Evolutionary conservation across 2,329 filamentous ascomycete genomes (phyloP).

Genomic region (Colletotrichum abscissum): DNA sequence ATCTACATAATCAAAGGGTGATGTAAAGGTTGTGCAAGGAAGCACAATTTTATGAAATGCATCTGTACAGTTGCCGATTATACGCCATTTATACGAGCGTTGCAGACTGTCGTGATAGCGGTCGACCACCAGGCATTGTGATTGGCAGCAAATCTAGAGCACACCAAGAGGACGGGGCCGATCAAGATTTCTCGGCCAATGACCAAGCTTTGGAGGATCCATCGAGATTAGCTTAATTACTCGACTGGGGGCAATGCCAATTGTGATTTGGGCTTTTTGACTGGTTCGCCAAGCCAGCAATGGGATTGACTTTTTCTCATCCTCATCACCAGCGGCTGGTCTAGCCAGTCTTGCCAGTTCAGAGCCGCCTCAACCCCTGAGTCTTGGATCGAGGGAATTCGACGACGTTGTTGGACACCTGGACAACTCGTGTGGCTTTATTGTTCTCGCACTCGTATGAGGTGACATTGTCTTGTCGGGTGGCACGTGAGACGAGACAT

Average conservation of each 20-base stretch:
- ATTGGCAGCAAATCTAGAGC: slow-evolving; percentile 11
- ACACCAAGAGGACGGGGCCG: neutral
- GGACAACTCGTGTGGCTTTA: neutral
- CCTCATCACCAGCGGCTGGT: neutral
- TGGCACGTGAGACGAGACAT: slow-evolving; percentile 14
- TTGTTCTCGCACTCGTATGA: neutral
- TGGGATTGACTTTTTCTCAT: slow-evolving; percentile 21
- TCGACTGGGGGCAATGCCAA: slow-evolving; percentile 18
- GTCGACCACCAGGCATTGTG: neutral
- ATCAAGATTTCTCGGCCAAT: slow-evolving; percentile 28
- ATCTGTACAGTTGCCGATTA: neutral
- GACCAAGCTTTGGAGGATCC: slow-evolving; percentile 30
- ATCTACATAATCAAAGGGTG: neutral
- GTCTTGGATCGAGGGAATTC: neutral
- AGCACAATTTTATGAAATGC: slow-evolving; percentile 16
- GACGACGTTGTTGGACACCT: neutral
- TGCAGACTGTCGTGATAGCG: neutral
- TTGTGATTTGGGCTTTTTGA: slow-evolving; percentile 1
- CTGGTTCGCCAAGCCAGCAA: slow-evolving; percentile 9
- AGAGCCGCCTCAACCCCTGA: neutral
- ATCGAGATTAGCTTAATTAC: slow-evolving; percentile 32
- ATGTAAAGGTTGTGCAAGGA: neutral
- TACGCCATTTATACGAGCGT: slow-evolving; percentile 15
- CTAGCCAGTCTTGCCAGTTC: neutral
- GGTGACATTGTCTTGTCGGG: slow-evolving; percentile 4